Conservation (phyloP, 805 yeast genomes). For the Pichia scutulata region DNA sequence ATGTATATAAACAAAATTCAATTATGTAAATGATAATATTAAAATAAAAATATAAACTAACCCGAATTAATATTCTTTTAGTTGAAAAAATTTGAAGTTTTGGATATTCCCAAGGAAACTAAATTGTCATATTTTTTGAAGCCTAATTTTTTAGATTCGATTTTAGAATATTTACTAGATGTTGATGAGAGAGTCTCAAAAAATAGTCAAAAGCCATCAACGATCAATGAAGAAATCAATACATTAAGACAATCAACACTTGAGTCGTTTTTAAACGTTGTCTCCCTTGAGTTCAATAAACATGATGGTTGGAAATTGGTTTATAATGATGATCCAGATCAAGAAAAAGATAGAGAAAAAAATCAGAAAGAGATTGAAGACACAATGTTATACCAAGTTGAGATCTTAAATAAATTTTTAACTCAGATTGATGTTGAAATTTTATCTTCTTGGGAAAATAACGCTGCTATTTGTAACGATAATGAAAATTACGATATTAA, state of each 20-base stretch:
- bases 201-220: not conserved
- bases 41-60: not conserved
- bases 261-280: slow-evolving; percentile 3
- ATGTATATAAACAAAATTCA: not conserved
- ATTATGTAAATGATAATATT: not conserved
- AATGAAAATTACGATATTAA: not conserved
- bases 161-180: slow-evolving; percentile 16
- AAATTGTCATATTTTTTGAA: slow-evolving; percentile 7
- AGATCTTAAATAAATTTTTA: slow-evolving; percentile 1
- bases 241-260: not conserved
- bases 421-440: slow-evolving; percentile 5
- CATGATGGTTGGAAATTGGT: not conserved
- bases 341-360: not conserved
- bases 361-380: not conserved
- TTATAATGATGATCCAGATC: not conserved
- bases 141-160: slow-evolving; percentile 14
- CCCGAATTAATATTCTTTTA: not conserved
- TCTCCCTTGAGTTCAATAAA: slow-evolving; percentile 4
- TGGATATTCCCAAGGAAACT: slow-evolving; percentile 2
- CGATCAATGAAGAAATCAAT: not conserved
- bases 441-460: slow-evolving; percentile 7
- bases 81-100: slow-evolving; percentile 6
- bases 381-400: not conserved
- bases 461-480: not conserved
- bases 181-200: slow-evolving; percentile 11